Percentiles rank a stretch among this genome's conserved stretches.
These are phyloP conservation scores for Hypomyces perniciosus DNA, from an alignment of 2,329 filamentous ascomycete species.

Conservation along the genomic window DNA sequence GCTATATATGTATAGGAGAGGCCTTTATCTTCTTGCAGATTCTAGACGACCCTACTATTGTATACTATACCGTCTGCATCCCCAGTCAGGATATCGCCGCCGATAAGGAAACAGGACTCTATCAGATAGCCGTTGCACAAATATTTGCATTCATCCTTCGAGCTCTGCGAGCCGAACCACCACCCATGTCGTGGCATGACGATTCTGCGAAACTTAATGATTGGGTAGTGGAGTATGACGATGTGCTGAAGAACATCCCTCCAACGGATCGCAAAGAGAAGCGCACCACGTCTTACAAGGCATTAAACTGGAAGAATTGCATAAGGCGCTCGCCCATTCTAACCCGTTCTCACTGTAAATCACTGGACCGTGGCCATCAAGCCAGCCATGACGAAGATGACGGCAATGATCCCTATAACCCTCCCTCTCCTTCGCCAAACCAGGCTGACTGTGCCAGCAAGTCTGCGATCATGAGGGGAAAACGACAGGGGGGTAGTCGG, in stretches of 20 bases:
- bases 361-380: not conserved
- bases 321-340: conserved; percentile 13
- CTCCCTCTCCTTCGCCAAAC: too few species aligned
- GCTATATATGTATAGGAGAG: conserved; percentile 31
- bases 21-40: conserved; percentile 31
- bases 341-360: not conserved
- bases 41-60: conserved; percentile 24
- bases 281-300: conserved; percentile 19
- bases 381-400: not conserved
- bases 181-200: conserved; percentile 25
- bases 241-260: conserved; percentile 22
- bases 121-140: conserved; percentile 32
- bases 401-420: not conserved
- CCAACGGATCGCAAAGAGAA: conserved; percentile 17
- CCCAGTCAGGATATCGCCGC: conserved; percentile 29
- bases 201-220: conserved; percentile 21
- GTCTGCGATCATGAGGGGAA: not conserved
- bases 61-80: conserved; percentile 29
- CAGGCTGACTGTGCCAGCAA: not conserved
- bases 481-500: too few species aligned
- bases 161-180: conserved; percentile 19
- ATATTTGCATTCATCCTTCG: conserved; percentile 34
- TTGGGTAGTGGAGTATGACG: conserved; percentile 29
- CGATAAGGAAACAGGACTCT: conserved; percentile 27
- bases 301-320: conserved; percentile 22